These are phyloP conservation scores for Phytophthora sp. DNA, from an alignment of 352 stramenopile genomes.

Conservation along the genomic window DNA sequence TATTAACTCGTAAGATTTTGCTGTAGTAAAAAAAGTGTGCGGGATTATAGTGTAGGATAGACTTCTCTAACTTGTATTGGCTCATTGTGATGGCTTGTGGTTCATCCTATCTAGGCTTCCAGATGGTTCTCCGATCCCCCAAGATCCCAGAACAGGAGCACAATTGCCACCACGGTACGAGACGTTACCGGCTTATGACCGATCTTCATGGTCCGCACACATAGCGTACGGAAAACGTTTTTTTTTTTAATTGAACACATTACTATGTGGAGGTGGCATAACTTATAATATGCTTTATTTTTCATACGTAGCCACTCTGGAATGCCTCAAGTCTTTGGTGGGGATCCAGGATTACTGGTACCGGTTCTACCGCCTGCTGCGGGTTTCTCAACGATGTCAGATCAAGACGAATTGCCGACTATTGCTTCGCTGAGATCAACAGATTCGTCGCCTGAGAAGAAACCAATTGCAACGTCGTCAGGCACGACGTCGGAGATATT, in stretches of 20 bases:
- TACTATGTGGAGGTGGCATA: too few relatives aligned
- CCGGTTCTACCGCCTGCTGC: neutral
- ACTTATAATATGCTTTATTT: neutral
- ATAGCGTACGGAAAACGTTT: neutral
- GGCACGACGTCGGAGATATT: slow-evolving; percentile 7
- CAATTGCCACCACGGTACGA: neutral
- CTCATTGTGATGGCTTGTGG: slow-evolving; percentile 3
- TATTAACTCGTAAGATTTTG: slow-evolving; percentile 1
- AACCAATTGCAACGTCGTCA: neutral
- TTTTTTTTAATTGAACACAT: too few relatives aligned
- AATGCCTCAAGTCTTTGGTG: neutral
- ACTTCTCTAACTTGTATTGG: slow-evolving; percentile 16
- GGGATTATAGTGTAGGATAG: neutral
- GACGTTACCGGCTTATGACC: neutral
- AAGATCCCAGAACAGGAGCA: slow-evolving; percentile 1
- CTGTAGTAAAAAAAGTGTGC: neutral
- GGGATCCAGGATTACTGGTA: neutral
- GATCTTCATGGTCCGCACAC: neutral
- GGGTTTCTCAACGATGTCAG: neutral
- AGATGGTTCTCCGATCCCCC: slow-evolving; percentile 8
- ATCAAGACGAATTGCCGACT: neutral
- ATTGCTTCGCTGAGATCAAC: neutral
- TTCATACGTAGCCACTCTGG: neutral
- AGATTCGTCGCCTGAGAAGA: neutral
- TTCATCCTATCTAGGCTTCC: neutral